A percentile compares a stretch with the other conserved stretches of the same genome.
Evolutionary conservation across 1,284 basidiomycete genomes (phyloP).

Genomic region (Vanrija sp.): DNA sequence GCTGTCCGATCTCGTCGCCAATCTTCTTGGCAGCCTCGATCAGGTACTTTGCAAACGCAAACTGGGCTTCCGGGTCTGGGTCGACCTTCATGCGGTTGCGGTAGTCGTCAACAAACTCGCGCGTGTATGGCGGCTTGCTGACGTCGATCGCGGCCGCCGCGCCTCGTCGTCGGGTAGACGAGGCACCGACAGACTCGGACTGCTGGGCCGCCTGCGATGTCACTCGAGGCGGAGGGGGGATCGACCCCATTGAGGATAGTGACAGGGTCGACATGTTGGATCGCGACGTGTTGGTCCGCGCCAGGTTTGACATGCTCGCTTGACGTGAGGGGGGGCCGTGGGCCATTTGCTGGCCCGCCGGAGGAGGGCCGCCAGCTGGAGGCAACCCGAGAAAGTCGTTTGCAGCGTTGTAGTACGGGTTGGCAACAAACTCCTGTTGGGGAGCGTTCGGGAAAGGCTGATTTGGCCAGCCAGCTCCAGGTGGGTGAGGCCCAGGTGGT

Average conservation of each 20-base stretch:
- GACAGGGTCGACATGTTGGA: constrained; percentile 33
- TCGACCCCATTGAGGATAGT: constrained; percentile 24
- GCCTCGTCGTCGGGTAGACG: constrained; percentile 50
- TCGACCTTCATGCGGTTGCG: constrained; percentile 94
- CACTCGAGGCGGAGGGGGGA: constrained; percentile 37
- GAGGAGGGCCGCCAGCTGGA: not conserved
- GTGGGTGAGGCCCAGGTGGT: not conserved
- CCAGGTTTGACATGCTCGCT: constrained; percentile 33
- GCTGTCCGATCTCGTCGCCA: constrained; percentile 67
- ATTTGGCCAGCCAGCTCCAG: constrained; percentile 14
- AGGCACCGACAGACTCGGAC: constrained; percentile 54
- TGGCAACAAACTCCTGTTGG: constrained; percentile 18
- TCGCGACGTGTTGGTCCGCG: constrained; percentile 40
- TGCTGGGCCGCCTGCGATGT: constrained; percentile 4
- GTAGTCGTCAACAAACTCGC: constrained; percentile 96
- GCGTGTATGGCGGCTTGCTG: constrained; percentile 82
- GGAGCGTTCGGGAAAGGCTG: constrained; percentile 23
- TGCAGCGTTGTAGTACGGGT: constrained; percentile 55
- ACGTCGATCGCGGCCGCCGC: constrained; percentile 72
- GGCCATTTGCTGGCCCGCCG: not conserved
- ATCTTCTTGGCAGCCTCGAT: constrained; percentile 98
- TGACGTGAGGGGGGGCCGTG: constrained; percentile 26
- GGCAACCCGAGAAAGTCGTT: constrained; percentile 68
- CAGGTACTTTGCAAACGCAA: constrained; percentile 93
- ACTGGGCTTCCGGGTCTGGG: constrained; percentile 98